Percentiles rank a stretch among this genome's conserved stretches.
These are phyloP conservation scores for Penium margaritaceum DNA, from an alignment of 139 green algal genomes.

Conservation along the genomic window DNA sequence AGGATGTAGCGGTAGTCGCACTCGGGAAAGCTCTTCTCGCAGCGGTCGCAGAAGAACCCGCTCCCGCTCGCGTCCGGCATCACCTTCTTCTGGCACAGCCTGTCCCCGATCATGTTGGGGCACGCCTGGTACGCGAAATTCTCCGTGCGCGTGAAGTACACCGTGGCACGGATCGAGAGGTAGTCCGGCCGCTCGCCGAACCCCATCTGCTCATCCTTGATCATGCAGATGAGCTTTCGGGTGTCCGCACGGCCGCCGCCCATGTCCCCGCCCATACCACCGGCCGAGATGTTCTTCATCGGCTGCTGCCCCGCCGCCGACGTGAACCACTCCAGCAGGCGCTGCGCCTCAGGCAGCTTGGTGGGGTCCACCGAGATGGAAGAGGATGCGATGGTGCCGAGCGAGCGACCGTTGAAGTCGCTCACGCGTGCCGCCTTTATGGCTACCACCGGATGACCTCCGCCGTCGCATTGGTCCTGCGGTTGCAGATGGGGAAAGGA, in stretches of 20 bases:
- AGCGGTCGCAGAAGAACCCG: slow-evolving; percentile 46
- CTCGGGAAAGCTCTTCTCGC: slow-evolving; percentile 7
- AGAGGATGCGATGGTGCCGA: slow-evolving; percentile 64
- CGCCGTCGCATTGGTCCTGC: too few species aligned
- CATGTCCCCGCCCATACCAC: slow-evolving; percentile 34
- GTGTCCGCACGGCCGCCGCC: slow-evolving; percentile 59
- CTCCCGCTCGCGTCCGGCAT: slow-evolving; percentile 47
- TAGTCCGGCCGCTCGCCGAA: slow-evolving; percentile 58
- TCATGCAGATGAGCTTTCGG: slow-evolving; percentile 59
- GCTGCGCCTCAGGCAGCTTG: slow-evolving; percentile 55
- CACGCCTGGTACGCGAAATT: slow-evolving; percentile 65
- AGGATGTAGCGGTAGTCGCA: slow-evolving; percentile 45
- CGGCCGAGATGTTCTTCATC: slow-evolving; percentile 49
- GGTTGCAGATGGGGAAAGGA: too few species aligned
- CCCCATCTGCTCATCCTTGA: slow-evolving; percentile 76
- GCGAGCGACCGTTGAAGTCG: slow-evolving; percentile 86
- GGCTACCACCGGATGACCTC: slow-evolving; percentile 74
- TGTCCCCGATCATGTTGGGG: slow-evolving; percentile 53
- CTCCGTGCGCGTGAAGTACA: slow-evolving; percentile 62
- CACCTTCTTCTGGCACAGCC: slow-evolving; percentile 73
- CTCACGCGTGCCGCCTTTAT: slow-evolving; percentile 75
- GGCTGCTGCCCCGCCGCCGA: slow-evolving; percentile 29
- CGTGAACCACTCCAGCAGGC: slow-evolving; percentile 58
- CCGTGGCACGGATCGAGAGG: slow-evolving; percentile 54
- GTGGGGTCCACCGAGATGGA: slow-evolving; percentile 67